Conservation (phyloP, 768 basidiomycete genomes). For the Austroboletus festivus region DNA sequence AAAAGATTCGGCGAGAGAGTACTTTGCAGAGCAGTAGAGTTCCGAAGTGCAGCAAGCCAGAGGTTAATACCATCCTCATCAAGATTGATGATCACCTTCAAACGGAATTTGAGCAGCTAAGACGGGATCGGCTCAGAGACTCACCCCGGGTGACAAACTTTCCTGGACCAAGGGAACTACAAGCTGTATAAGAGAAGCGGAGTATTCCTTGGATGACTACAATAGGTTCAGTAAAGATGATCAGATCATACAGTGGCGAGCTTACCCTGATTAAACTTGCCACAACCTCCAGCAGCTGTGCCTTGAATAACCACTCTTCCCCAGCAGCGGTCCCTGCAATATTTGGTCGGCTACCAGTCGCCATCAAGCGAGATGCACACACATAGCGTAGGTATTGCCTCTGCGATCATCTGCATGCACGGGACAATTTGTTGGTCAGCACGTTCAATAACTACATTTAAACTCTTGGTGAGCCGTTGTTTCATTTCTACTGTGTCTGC, state of each 20-base stretch:
- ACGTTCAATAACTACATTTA: constrained; percentile 67
- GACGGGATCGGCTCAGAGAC: constrained; percentile 12
- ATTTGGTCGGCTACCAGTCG: constrained; percentile 8
- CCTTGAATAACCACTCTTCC: constrained; percentile 70
- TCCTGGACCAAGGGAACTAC: constrained; percentile 65
- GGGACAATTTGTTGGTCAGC: constrained; percentile 60
- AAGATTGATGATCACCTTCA: constrained; percentile 61
- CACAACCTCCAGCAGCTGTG: constrained; percentile 64
- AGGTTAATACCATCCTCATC: constrained; percentile 77
- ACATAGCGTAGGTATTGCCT: constrained; percentile 74
- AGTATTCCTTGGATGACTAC: constrained; percentile 67
- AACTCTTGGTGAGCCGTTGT: constrained; percentile 61
- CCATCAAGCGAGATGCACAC: constrained; percentile 23
- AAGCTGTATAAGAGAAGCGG: constrained; percentile 49
- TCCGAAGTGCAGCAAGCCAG: constrained; percentile 71
- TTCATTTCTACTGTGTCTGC: constrained; percentile 76
- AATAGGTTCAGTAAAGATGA: constrained; percentile 1
- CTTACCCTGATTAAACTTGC: constrained; percentile 67
- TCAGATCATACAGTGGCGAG: background rate
- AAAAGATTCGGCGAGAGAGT: constrained; percentile 51
- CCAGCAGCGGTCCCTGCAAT: constrained; percentile 62
- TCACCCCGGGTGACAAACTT: constrained; percentile 55
- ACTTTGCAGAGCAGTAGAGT: constrained; percentile 52
- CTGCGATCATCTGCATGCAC: constrained; percentile 55
- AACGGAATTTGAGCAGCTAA: constrained; percentile 1